Evolutionary conservation across 140 eudicot species (phyloP), one percentile per base, ranked within the genome.

Genomic region (Anethum foeniculum): DNA sequence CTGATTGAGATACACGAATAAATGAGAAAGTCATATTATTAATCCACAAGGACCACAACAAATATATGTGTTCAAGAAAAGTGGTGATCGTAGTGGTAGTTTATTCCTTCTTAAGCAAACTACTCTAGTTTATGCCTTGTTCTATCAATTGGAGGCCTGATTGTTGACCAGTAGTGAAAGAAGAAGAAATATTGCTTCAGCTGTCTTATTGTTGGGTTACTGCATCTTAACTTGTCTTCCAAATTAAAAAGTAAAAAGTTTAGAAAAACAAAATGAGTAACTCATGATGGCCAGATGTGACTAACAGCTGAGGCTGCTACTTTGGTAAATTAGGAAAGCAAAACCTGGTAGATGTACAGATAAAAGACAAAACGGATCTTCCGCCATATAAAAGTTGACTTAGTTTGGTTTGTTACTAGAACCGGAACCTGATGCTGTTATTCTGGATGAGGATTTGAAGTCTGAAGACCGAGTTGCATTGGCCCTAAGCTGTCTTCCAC

Each of bases 391-490:
- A 30, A 81, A 67, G 76, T 36, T 84, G 83, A 80, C 79, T 36
- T 49, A 23, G 18, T 80, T 43, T 82, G 75, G 30, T 76, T 56
- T 85, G 65, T 73, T 51, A 25, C 83, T 34, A 94, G 99, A 92
- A 82, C 84, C 91, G 41, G 99, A 95, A 83, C 18, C 86, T 46
- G 95, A 85, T 54, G 93, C 89, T 76, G 83, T 86, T 82, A 56
- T 80, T 64, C 85, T 92, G 62, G 85, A 89, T 80, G 97, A 95
- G 79, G 97, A 89, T 27, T 90, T 90, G 74, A 86, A 86, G 81
- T 77, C 97, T 72, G 92, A 86, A 83, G 96, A 89, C 25, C 92
- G 92, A 46, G 99, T 95, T 83, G 93, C 88, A 78, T 34, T 86
- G 72, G 97, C 96, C 68, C 65, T 86, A 30, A 86, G 77, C 32